Evolutionary conservation across 352 stramenopile genomes (phyloP).

Genomic region (Phytophthora pistaciae): DNA sequence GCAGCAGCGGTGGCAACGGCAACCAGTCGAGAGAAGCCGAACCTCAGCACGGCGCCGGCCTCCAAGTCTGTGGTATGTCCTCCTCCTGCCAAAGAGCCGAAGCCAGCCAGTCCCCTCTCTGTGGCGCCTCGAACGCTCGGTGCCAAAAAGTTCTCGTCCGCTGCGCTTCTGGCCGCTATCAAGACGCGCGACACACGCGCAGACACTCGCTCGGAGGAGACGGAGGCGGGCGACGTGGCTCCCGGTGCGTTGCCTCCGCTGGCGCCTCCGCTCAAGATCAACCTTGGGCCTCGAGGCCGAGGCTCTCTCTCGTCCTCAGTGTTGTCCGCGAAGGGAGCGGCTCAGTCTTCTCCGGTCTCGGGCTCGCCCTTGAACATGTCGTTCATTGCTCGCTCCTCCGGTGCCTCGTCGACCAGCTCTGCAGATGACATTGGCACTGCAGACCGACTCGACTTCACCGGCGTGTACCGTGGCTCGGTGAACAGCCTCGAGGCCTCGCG

Average conservation of each 20-base stretch:
- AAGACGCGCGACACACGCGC: conserved; percentile 30
- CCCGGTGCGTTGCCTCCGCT: conserved; percentile 23
- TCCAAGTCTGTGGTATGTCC: conserved; percentile 17
- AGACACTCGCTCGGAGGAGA: conserved; percentile 38
- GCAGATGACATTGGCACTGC: conserved; percentile 35
- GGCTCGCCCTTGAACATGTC: conserved; percentile 24
- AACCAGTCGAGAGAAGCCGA: not conserved
- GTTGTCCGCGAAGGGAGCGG: conserved; percentile 8
- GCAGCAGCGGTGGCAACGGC: not conserved
- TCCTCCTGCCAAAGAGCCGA: conserved; percentile 1
- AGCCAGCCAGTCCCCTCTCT: not conserved
- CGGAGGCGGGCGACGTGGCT: conserved; percentile 36
- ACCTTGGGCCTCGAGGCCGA: conserved; percentile 18
- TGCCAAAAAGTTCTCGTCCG: conserved; percentile 24
- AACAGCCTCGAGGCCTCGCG: conserved; percentile 35
- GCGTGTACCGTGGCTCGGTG: conserved; percentile 50
- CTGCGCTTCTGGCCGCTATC: conserved; percentile 34
- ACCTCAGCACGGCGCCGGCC: not conserved
- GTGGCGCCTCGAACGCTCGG: not conserved
- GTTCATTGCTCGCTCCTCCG: conserved; percentile 31
- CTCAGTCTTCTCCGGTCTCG: conserved; percentile 11
- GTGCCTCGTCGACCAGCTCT: conserved; percentile 32
- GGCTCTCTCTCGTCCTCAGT: conserved; percentile 20
- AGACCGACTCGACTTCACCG: conserved; percentile 60
- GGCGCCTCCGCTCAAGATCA: conserved; percentile 36